These are phyloP conservation scores for Trametes cingulata DNA, from an alignment of 768 basidiomycete species.

Conservation along the genomic window DNA sequence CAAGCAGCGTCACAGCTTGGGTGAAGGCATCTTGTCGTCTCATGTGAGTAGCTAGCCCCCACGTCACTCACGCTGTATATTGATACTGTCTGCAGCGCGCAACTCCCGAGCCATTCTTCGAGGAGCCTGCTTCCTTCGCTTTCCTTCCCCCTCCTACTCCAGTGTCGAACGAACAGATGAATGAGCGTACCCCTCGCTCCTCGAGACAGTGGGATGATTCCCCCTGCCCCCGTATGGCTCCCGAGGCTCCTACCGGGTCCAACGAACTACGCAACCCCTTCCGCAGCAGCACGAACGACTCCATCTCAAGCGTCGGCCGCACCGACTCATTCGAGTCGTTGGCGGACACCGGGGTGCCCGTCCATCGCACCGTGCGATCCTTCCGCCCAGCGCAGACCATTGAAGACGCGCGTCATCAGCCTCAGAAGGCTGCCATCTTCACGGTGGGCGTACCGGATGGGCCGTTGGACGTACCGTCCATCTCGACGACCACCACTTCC, in stretches of 20 bases:
- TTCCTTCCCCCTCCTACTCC: background rate
- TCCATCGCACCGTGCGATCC: constrained; percentile 11
- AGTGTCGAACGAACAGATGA: background rate
- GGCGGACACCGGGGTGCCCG: background rate
- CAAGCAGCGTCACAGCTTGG: constrained; percentile 1
- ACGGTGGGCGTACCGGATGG: background rate
- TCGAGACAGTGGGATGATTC: background rate
- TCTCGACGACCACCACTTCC: background rate
- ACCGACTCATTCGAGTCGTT: constrained; percentile 3
- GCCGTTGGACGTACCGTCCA: background rate
- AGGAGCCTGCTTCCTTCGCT: background rate
- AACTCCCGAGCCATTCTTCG: background rate
- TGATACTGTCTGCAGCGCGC: background rate
- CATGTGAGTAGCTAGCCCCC: background rate
- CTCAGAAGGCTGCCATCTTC: constrained; percentile 12
- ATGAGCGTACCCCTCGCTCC: background rate
- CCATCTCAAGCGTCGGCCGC: background rate
- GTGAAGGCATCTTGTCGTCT: background rate
- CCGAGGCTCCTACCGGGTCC: background rate
- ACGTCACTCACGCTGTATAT: no score
- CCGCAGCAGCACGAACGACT: constrained; percentile 10
- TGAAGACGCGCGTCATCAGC: background rate
- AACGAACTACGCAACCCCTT: constrained; percentile 14
- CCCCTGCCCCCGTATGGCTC: constrained; percentile 1
- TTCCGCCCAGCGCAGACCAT: background rate